Base-by-base conservation (phyloP, 2,329 filamentous ascomycete genomes). In the Penicillium hesseltinei region DNA sequence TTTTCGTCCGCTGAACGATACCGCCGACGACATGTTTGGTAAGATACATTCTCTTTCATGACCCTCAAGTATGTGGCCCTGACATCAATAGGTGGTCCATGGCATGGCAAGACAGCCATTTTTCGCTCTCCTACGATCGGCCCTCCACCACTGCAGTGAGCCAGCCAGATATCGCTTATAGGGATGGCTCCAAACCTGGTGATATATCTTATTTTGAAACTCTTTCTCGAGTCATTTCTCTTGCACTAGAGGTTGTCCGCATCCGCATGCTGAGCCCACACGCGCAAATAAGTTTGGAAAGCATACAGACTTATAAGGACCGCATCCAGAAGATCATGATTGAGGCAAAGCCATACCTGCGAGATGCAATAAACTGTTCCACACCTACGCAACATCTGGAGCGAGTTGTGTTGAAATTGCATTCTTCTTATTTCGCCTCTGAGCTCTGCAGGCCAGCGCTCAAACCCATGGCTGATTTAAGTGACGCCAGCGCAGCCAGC, bases 21-120 rank as follows among this genome's bases (percentile, higher is more conserved):
- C 68, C 69, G 76, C 58, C 69, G 78, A 40, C 69, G 74, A 51
- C 75, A 77, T 62, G 73, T 78, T 44, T 80, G 77, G 78, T 77
- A 69, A 60, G 70, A 54, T 46, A 33, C 5, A 23, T 29, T 19
- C n/a, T 2, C 4, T 10, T 33, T 36, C n/a, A 21, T 36, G 1
- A 5, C 15, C 10, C 5, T 1, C 6, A 25, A 33, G 13, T 19
- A 15, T 36, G 19, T 21, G 17, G 11, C 3, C 35, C 49, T 59
- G 44, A 61, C 38, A 6, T 19, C 21, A 23, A 21, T 27, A 81
- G 79, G 79, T 87, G 84, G 84, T 83, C 83, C 2, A 78, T 87
- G 62, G 78, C 86, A 33, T 87, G 84, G 84, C 84, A 87, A 66
- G 84, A 87, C 63, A 85, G 82, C 55, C 76, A 87, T 46, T 79